Conservation (phyloP, 1,139 yeast species). For the Candida neerlandica region DNA sequence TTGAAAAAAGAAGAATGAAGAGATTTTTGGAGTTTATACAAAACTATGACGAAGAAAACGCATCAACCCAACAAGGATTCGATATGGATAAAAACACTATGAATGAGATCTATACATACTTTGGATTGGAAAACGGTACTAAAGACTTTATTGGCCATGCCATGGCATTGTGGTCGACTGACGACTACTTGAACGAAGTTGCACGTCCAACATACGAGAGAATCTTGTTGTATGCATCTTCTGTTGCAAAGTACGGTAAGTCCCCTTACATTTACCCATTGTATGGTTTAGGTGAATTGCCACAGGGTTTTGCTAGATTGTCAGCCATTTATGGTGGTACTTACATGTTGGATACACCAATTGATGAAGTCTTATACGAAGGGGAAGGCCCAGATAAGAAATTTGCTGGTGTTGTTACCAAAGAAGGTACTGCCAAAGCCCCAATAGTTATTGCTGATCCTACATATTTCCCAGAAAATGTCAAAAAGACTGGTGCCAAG, state of each 20-base stretch:
- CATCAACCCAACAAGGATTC: conserved; percentile 81
- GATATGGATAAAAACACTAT: conserved; percentile 87
- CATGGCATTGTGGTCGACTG: conserved; percentile 96
- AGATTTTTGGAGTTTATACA: conserved; percentile 87
- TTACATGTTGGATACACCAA: conserved; percentile 95
- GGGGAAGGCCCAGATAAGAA: conserved; percentile 53
- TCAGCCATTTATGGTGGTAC: conserved; percentile 99
- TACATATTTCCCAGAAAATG: conserved; percentile 93
- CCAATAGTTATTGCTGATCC: conserved; percentile 98
- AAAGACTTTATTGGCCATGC: conserved; percentile 98
- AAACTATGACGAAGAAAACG: conserved; percentile 75
- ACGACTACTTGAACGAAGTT: conserved; percentile 83
- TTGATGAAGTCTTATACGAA: conserved; percentile 77
- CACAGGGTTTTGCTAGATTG: conserved; percentile 97
- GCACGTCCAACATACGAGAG: conserved; percentile 93
- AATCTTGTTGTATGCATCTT: conserved; percentile 79
- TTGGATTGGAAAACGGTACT: conserved; percentile 90
- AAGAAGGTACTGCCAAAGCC: conserved; percentile 89
- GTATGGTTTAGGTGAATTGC: conserved; percentile 96
- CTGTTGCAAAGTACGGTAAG: conserved; percentile 94
- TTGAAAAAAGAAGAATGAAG: conserved; percentile 95
- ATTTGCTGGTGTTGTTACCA: conserved; percentile 85
- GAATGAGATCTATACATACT: conserved; percentile 88
- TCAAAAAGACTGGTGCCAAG: conserved; percentile 78
- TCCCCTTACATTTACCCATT: conserved; percentile 96